Evolutionary conservation across 306 rosid genomes (phyloP), one percentile per base, ranked within the genome.

Genomic region (Ammopiptanthus mongolicus): DNA sequence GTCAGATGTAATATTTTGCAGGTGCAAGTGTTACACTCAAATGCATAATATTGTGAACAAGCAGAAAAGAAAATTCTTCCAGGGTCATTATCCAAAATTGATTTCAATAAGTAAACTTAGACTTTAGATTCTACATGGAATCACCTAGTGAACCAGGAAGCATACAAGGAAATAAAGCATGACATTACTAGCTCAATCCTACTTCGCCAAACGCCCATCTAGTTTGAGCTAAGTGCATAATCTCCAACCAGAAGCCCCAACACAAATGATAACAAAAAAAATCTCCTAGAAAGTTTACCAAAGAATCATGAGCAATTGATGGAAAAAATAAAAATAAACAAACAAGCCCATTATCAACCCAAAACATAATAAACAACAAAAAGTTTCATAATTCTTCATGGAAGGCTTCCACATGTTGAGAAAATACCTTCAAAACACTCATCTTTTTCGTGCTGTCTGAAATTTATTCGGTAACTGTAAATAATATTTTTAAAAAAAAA

Each of bases 341-440:
- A 47, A 22, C 1, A 15, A 68, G 2, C 6, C 60, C 61, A 55
- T 19, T 11, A 74, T 18, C 28, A 59, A 63, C 36, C 60, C 23
- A 29, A 47, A 59, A 18, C 2, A 42, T 5, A 8, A 18, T 52
- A 57, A 65, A 65, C 19, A 46, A 34, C n/a, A 50, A 37, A 9
- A 59, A 48, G 65, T 11, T 61, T 22, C 18, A 60, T 18, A 50
- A 70, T 70, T 67, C 62, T 36, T 74, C 76, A 39, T 34, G 44
- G 5, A 28, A 50, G 39, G 50, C 57, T 74, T 47, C 31, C 29
- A 18, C 51, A 18, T 15, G 39, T 50, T 50, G 59, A 61, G 42
- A 9, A 23, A 19, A 50, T 42, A 46, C 33, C 75, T 34, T 41
- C 21, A 36, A 13, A 18, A 66, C 48, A 29, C 18, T 3, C 1